phyloP scores from a whole-genome alignment of 2,329 filamentous ascomycete species.

The Trichoderma guizhouense region DNA sequence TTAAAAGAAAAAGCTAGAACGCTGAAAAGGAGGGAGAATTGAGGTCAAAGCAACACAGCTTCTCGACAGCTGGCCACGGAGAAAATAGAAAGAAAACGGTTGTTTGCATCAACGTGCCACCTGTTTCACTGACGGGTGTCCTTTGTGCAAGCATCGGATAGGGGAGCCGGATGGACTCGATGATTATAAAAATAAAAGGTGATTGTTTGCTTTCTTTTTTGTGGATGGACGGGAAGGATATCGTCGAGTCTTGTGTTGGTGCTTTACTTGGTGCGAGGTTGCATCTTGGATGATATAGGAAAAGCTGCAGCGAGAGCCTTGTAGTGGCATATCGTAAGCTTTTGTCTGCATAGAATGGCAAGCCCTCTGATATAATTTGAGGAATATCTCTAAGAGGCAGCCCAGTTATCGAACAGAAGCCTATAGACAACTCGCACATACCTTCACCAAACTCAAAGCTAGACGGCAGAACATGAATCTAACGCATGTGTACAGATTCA shows the following conservation, averaged over 20 bases:
- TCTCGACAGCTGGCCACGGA: not conserved
- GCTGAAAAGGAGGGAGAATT: not conserved
- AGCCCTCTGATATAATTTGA: not conserved
- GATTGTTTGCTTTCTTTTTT: not conserved
- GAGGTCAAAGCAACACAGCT: not conserved
- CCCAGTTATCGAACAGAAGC: not conserved
- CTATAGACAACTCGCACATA: not conserved
- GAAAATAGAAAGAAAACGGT: not conserved
- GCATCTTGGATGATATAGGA: not conserved
- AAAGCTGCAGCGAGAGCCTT: not conserved
- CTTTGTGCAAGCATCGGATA: not conserved
- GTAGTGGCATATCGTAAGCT: not conserved
- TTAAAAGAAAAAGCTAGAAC: not conserved
- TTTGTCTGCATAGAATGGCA: not conserved
- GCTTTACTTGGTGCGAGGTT: not conserved
- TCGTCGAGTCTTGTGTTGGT: not conserved
- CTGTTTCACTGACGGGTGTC: not conserved
- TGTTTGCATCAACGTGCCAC: not conserved
- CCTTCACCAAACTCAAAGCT: not conserved
- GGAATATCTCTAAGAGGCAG: not conserved
- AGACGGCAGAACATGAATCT: not conserved
- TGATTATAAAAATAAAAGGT: not conserved
- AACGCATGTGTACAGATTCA: not conserved
- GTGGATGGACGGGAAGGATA: not conserved
- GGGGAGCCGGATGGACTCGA: not conserved